These are phyloP conservation scores for Suhomyces yuchorum DNA, from an alignment of 1,139 yeast species.

Conservation along the genomic window DNA sequence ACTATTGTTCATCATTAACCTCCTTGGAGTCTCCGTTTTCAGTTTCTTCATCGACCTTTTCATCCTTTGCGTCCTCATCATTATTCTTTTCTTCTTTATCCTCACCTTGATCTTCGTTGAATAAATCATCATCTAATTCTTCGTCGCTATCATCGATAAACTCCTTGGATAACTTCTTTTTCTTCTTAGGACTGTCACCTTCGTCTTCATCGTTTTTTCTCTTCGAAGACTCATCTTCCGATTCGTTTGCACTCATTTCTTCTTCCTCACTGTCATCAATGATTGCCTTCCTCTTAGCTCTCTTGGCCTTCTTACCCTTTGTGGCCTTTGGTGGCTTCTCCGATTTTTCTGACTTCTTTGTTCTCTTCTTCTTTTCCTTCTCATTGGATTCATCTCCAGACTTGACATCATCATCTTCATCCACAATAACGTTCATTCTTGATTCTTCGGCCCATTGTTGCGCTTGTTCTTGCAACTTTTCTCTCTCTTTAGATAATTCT, in stretches of 20 bases:
- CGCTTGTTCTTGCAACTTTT: conserved; percentile 76
- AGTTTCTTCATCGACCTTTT: conserved; percentile 19
- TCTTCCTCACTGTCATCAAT: conserved; percentile 27
- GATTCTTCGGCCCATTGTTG: conserved; percentile 75
- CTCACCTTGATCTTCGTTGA: conserved; percentile 19
- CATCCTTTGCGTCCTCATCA: conserved; percentile 21
- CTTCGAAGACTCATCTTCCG: conserved; percentile 14
- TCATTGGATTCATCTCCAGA: conserved; percentile 25
- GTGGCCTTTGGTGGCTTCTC: conserved; percentile 3
- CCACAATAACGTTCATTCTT: conserved; percentile 34
- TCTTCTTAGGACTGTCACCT: conserved; percentile 28
- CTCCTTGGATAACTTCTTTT: conserved; percentile 48
- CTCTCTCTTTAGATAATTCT: conserved; percentile 67
- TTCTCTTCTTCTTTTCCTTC: conserved; percentile 22
- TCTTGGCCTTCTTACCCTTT: conserved; percentile 11
- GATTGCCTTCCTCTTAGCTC: conserved; percentile 26
- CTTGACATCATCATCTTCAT: conserved; percentile 37
- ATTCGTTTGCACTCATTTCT: conserved; percentile 15
- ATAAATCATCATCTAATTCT: conserved; percentile 33
- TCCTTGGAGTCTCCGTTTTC: conserved; percentile 7
- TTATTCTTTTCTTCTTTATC: conserved; percentile 18
- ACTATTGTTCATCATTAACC: conserved; percentile 29
- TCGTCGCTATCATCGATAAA: conserved; percentile 58
- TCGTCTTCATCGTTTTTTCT: conserved; percentile 22
- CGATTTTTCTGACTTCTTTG: conserved; percentile 20